Evolutionary conservation across 106 monocot genomes (phyloP).

Genomic region (Apostasia shenzhenica): DNA sequence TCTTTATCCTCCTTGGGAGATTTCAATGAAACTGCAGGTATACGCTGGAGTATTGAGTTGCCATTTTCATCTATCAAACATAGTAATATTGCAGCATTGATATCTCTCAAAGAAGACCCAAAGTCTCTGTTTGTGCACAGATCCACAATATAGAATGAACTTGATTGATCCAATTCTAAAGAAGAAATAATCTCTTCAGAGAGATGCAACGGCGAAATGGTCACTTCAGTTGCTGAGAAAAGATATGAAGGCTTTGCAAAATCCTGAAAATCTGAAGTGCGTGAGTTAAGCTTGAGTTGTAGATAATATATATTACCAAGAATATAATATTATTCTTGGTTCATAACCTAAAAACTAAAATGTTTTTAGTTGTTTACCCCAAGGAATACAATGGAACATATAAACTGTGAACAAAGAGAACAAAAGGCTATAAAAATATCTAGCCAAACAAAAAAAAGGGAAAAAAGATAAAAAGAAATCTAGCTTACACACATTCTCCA

Average conservation of each 20-base stretch:
- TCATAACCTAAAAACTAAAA: background rate
- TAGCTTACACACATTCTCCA: too few species aligned
- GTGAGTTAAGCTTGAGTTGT: background rate
- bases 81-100: conserved; percentile 62
- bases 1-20: conserved; percentile 4
- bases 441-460: background rate
- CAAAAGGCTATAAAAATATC: background rate
- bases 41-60: conserved; percentile 63
- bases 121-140: conserved; percentile 72
- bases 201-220: conserved; percentile 15
- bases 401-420: background rate
- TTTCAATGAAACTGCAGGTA: conserved; percentile 35
- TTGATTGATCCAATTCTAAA: conserved; percentile 34
- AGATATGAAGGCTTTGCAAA: conserved; percentile 59
- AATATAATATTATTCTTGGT: background rate
- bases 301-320: conserved; percentile 1
- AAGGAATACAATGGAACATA: background rate
- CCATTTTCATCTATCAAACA: conserved; percentile 60
- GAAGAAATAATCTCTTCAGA: conserved; percentile 30
- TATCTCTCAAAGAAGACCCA: conserved; percentile 52
- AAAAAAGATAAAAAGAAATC: too few species aligned
- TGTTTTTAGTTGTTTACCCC: background rate
- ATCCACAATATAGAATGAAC: conserved; percentile 56
- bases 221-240: conserved; percentile 36
- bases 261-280: conserved; percentile 63